These are phyloP conservation scores for Exophiala spinifera DNA, from an alignment of 2,329 filamentous ascomycete genomes.

Conservation along the genomic window DNA sequence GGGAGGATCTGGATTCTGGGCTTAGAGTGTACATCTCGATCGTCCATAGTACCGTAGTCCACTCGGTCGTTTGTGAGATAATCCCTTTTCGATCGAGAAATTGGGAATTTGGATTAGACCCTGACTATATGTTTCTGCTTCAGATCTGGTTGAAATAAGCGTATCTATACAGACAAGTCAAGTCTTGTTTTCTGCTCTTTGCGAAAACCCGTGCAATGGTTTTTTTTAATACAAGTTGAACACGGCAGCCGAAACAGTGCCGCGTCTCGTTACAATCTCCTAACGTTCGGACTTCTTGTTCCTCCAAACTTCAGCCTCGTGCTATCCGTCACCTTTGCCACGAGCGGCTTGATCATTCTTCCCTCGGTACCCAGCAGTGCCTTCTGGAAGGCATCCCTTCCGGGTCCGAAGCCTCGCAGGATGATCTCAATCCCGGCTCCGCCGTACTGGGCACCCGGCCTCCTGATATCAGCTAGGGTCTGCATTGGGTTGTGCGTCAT, in stretches of 20 bases:
- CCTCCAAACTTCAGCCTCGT: conserved; percentile 96
- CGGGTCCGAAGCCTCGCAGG: conserved; percentile 78
- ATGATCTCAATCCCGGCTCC: conserved; percentile 71
- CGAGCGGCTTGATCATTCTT: conserved; percentile 67
- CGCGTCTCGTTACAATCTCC: conserved; percentile 64
- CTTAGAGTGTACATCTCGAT: too few species aligned
- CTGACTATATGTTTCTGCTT: too few species aligned
- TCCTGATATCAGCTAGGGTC: conserved; percentile 77
- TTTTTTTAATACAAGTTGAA: not conserved
- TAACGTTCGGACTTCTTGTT: conserved; percentile 77
- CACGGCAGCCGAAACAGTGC: not conserved
- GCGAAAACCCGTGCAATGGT: too few species aligned
- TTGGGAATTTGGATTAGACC: too few species aligned
- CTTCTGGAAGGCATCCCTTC: conserved; percentile 86
- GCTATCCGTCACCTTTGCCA: conserved; percentile 76
- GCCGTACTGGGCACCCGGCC: conserved; percentile 68
- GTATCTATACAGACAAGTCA: too few species aligned
- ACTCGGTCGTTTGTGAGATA: too few species aligned
- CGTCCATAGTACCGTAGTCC: too few species aligned
- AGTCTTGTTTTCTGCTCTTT: not conserved
- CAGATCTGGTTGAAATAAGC: too few species aligned
- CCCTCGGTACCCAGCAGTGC: conserved; percentile 85
- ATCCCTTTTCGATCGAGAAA: too few species aligned
- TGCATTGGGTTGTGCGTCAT: conserved; percentile 59
- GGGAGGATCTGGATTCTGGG: too few species aligned